Percentiles rank a stretch among this genome's conserved stretches.
phyloP scores from a whole-genome alignment of 2,329 filamentous ascomycete genomes.

The Thermoascus crustaceus region DNA sequence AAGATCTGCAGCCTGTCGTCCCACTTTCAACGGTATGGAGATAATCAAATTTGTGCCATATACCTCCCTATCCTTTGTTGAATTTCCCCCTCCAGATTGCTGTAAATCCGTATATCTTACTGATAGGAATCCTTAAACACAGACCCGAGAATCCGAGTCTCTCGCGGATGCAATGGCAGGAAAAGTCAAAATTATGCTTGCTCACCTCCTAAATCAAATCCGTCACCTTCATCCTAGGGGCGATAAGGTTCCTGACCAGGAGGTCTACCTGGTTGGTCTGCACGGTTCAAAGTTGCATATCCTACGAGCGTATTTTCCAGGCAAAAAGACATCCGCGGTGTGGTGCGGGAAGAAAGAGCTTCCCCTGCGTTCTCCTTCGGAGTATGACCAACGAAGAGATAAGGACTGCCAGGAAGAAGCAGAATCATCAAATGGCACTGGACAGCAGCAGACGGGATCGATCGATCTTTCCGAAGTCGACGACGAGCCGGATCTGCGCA shows the following conservation, averaged over 20 bases:
- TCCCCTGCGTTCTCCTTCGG: conserved; percentile 11
- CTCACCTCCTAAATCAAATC: conserved; percentile 14
- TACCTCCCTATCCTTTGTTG: too few species aligned
- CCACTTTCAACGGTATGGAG: conserved; percentile 16
- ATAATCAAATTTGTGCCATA: too few species aligned
- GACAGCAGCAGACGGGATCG: background rate
- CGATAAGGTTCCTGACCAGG: conserved; percentile 23
- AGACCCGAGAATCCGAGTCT: conserved; percentile 13
- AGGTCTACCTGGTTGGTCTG: conserved; percentile 19
- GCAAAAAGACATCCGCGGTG: conserved; percentile 18
- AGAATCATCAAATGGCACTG: too few species aligned
- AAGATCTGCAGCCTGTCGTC: conserved; percentile 7
- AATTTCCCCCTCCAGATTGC: background rate
- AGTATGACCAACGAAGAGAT: too few species aligned
- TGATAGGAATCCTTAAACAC: conserved; percentile 2
- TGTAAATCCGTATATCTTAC: background rate
- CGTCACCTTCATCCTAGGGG: conserved; percentile 10
- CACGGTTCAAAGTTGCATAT: conserved; percentile 22
- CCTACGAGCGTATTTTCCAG: conserved; percentile 20
- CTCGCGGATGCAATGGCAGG: conserved; percentile 11
- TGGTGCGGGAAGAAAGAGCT: conserved; percentile 14
- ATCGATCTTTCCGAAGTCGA: conserved; percentile 9
- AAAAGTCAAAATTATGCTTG: conserved; percentile 21
- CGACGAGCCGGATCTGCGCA: conserved; percentile 10
- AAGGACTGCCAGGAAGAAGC: too few species aligned